phyloP scores from a whole-genome alignment of 116 monocot genomes.

The Posidonia oceanica region DNA sequence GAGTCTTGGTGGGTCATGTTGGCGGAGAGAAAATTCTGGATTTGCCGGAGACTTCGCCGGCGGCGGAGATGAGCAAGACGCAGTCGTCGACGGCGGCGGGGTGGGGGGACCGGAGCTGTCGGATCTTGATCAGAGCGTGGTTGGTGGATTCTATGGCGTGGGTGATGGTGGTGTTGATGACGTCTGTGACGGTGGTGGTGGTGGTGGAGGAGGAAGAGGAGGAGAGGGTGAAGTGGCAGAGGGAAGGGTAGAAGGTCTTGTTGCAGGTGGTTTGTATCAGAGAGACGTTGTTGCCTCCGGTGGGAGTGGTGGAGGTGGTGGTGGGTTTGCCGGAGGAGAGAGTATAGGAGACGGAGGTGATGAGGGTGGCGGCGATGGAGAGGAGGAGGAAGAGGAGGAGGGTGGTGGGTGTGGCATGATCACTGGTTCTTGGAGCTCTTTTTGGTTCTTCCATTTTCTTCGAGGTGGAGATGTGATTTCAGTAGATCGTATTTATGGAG shows the following conservation, averaged over 20 bases:
- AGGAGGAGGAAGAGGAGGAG: conserved; percentile 8
- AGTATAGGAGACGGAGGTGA: conserved; percentile 1
- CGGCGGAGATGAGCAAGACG: neutral
- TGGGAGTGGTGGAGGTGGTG: neutral
- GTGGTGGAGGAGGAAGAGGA: neutral
- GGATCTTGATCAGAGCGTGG: conserved; percentile 8
- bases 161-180: conserved; percentile 10
- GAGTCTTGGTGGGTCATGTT: conserved; percentile 23
- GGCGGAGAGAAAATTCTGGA: conserved; percentile 13
- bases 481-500: too few species aligned
- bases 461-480: too few species aligned
- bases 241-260: conserved; percentile 7
- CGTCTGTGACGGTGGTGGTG: conserved; percentile 10
- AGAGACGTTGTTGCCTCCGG: neutral
- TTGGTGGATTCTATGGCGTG: conserved; percentile 5
- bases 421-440: neutral
- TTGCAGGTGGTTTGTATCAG: conserved; percentile 1
- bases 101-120: neutral
- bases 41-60: neutral
- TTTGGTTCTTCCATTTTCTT: neutral
- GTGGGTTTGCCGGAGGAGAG: neutral
- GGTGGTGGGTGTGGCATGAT: neutral
- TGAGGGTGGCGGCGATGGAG: conserved; percentile 1
- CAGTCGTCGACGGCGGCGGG: conserved; percentile 5
- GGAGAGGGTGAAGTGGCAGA: conserved; percentile 6